Conservation (phyloP, 129 eudicot species). For the Flaveria robusta region DNA sequence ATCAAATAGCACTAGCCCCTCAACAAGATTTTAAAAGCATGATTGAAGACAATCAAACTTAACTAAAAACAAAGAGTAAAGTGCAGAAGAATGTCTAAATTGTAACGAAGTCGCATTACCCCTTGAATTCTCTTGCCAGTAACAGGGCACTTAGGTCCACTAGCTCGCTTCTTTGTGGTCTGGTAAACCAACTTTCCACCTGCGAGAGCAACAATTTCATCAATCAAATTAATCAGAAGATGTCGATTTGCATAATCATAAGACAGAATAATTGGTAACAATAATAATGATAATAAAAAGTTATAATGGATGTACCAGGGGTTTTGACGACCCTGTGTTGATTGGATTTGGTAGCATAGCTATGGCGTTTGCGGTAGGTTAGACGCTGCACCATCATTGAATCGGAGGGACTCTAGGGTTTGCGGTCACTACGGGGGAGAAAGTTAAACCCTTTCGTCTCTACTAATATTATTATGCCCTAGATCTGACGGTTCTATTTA, state of each 20-base stretch:
- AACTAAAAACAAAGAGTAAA: background rate
- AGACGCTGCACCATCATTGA: slow-evolving; percentile 63
- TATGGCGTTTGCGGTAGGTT: slow-evolving; percentile 53
- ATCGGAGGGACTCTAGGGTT: background rate
- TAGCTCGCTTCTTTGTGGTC: slow-evolving; percentile 63
- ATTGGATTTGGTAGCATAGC: slow-evolving; percentile 65
- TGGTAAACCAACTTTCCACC: slow-evolving; percentile 59
- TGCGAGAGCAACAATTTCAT: slow-evolving; percentile 7
- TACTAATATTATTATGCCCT: slow-evolving; percentile 22
- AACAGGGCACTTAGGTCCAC: slow-evolving; percentile 64
- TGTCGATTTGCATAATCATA: background rate
- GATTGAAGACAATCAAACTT: background rate
- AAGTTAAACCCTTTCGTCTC: slow-evolving; percentile 31
- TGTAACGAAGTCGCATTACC: slow-evolving; percentile 36
- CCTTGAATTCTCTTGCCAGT: slow-evolving; percentile 73
- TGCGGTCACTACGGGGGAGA: background rate
- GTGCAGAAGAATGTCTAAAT: background rate
- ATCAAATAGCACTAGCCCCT: too few relatives aligned
- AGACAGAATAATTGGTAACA: background rate
- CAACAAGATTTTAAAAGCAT: background rate
- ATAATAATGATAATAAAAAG: background rate
- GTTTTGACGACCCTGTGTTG: slow-evolving; percentile 62
- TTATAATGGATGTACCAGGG: slow-evolving; percentile 35
- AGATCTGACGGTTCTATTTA: slow-evolving; percentile 36
- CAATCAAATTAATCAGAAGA: background rate